These are phyloP conservation scores for Chaetomium olivaceum DNA, from an alignment of 2,329 filamentous ascomycete species.

Conservation along the genomic window DNA sequence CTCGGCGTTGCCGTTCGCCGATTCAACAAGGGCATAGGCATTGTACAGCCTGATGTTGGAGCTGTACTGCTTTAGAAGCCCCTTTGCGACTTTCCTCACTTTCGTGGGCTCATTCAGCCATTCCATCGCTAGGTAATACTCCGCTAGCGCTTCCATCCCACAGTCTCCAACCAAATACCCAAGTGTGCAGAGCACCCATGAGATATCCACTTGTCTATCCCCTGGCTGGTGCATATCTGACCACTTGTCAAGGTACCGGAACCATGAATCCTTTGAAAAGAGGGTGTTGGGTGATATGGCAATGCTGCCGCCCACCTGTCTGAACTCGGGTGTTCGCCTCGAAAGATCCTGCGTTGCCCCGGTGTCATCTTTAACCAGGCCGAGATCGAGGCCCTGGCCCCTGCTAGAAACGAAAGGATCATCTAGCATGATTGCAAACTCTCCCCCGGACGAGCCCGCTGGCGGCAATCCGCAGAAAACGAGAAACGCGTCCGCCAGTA, in stretches of 20 bases:
- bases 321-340: conserved; percentile 35
- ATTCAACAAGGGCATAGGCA: conserved; percentile 74
- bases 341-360: conserved; percentile 16
- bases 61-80: conserved; percentile 67
- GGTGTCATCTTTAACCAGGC: conserved; percentile 9
- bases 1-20: conserved; percentile 54
- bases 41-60: conserved; percentile 72
- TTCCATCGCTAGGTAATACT: conserved; percentile 71
- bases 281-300: conserved; percentile 52
- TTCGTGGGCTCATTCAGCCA: conserved; percentile 53
- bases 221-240: conserved; percentile 26
- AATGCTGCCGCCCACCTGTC: conserved; percentile 35
- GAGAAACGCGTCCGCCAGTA: conserved; percentile 69
- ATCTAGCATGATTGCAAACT: conserved; percentile 42
- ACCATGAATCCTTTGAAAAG: conserved; percentile 52
- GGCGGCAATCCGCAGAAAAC: conserved; percentile 67
- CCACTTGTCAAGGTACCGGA: conserved; percentile 42
- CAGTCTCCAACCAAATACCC: conserved; percentile 54
- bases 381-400: conserved; percentile 37
- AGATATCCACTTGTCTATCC: conserved; percentile 41
- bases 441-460: conserved; percentile 33
- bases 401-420: conserved; percentile 54
- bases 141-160: conserved; percentile 56
- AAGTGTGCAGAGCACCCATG: conserved; percentile 56
- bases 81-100: conserved; percentile 71